Evolutionary conservation across 2,329 filamentous ascomycete species (phyloP).

Genomic region (Aureobasidium zeae): DNA sequence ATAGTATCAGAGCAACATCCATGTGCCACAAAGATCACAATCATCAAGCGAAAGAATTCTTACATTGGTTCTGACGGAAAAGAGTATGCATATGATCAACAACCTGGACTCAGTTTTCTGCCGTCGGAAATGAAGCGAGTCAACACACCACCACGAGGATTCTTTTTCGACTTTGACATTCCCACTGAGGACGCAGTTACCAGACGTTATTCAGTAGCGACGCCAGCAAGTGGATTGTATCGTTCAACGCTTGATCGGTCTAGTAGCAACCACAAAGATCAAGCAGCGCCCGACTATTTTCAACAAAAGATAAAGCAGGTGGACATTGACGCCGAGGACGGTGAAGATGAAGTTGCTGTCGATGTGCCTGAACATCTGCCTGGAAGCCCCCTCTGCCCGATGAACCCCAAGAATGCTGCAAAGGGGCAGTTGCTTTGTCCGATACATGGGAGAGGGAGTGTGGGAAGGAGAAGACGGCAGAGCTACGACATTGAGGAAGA

Average conservation of each 20-base stretch:
- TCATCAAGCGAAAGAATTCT: neutral
- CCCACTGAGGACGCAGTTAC: constrained; percentile 4
- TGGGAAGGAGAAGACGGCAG: too few species aligned
- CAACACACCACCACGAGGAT: constrained; percentile 25
- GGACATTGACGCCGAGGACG: constrained; percentile 1
- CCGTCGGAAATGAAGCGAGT: constrained; percentile 22
- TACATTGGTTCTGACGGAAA: constrained; percentile 4
- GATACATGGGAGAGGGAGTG: constrained; percentile 16
- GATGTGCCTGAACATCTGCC: constrained; percentile 37
- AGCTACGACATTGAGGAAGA: constrained; percentile 5
- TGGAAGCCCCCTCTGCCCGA: constrained; percentile 35
- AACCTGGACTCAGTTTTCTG: constrained; percentile 16
- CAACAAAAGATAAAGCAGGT: constrained; percentile 14
- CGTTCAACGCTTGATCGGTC: neutral
- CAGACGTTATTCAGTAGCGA: constrained; percentile 2
- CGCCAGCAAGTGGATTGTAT: too few species aligned
- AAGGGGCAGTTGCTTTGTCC: constrained; percentile 16
- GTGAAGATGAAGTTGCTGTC: constrained; percentile 20
- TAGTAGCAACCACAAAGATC: neutral
- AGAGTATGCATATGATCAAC: neutral
- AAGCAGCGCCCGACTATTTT: constrained; percentile 13
- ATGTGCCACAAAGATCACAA: neutral
- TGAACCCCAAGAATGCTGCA: constrained; percentile 15
- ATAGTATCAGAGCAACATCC: neutral
- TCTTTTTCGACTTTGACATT: constrained; percentile 23